Conservation (phyloP, 495 filamentous ascomycete genomes). For the Aspergillus nanangensis region DNA sequence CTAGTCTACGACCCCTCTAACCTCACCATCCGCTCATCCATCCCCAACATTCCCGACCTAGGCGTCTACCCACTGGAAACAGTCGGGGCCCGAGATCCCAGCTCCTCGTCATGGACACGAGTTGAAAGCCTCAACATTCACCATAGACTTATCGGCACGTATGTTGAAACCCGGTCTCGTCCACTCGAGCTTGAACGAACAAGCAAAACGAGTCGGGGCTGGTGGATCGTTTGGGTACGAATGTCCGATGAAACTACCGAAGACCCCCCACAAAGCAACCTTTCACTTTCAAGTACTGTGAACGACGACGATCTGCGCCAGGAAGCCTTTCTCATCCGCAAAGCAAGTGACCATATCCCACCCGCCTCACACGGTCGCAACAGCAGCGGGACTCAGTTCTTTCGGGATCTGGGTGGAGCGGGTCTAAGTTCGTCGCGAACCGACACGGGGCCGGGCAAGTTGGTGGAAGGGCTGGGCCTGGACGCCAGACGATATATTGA, state of each 20-base stretch:
- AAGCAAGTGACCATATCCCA: slow-evolving; percentile 61
- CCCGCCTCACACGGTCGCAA: slow-evolving; percentile 26
- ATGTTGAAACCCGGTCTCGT: slow-evolving; percentile 55
- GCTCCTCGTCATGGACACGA: slow-evolving; percentile 55
- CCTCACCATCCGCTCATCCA: slow-evolving; percentile 73
- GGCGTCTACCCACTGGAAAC: slow-evolving; percentile 8
- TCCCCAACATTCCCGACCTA: slow-evolving; percentile 85
- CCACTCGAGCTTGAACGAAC: slow-evolving; percentile 73
- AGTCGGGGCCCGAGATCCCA: slow-evolving; percentile 13
- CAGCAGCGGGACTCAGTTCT: slow-evolving; percentile 43
- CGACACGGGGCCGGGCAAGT: slow-evolving; percentile 55
- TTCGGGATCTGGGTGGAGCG: slow-evolving; percentile 42
- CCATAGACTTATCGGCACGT: slow-evolving; percentile 74
- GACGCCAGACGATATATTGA: slow-evolving; percentile 87
- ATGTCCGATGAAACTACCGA: slow-evolving; percentile 42
- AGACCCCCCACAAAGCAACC: slow-evolving; percentile 42
- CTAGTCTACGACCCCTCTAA: slow-evolving; percentile 78
- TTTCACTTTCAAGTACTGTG: no score
- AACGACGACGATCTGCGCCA: no score
- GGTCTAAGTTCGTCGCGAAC: slow-evolving; percentile 18
- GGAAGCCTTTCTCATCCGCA: slow-evolving; percentile 78
- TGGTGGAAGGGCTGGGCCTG: slow-evolving; percentile 84
- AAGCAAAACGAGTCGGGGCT: slow-evolving; percentile 84
- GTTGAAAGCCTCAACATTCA: slow-evolving; percentile 90
- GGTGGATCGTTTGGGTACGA: slow-evolving; percentile 96